Evolutionary conservation across 2,329 filamentous ascomycete species (phyloP).

Genomic region (Cladosporium sphaerospermum): DNA sequence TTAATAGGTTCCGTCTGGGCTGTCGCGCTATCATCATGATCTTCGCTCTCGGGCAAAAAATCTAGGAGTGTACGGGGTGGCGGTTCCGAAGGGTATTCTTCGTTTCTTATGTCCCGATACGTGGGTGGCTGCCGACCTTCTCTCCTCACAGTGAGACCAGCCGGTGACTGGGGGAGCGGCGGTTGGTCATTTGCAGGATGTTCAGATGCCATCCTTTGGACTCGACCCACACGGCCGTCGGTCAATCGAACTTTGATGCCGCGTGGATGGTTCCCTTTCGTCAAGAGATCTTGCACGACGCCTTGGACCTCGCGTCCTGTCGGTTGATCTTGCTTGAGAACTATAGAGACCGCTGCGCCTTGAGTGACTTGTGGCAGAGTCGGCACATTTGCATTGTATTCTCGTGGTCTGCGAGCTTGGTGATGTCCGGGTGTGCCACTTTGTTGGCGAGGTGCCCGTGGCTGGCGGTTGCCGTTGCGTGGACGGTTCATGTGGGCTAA

Average conservation of each 20-base stretch:
- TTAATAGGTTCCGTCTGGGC: conserved; percentile 16
- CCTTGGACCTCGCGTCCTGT: conserved; percentile 67
- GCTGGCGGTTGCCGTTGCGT: conserved; percentile 26
- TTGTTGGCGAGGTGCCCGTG: conserved; percentile 14
- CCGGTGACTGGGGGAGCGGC: not conserved
- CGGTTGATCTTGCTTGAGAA: conserved; percentile 69
- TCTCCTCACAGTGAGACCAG: conserved; percentile 2
- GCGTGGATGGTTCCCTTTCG: conserved; percentile 65
- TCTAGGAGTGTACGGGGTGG: conserved; percentile 24
- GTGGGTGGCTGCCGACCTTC: conserved; percentile 6
- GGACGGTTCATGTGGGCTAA: conserved; percentile 23
- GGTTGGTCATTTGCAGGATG: conserved; percentile 18
- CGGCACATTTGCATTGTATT: conserved; percentile 22
- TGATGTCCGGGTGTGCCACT: conserved; percentile 1
- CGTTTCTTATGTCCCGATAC: conserved; percentile 11
- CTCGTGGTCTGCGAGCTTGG: not conserved
- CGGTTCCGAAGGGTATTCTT: conserved; percentile 16
- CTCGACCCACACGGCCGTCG: conserved; percentile 66
- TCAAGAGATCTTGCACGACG: conserved; percentile 61
- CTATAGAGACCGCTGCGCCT: conserved; percentile 62
- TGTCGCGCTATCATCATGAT: conserved; percentile 24
- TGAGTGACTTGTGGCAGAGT: conserved; percentile 45
- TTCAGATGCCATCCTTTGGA: conserved; percentile 52
- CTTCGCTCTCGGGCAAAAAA: conserved; percentile 19
- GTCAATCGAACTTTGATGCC: conserved; percentile 72